phyloP scores from a whole-genome alignment of 345 rosid genomes.

The Syzygium aqueum region DNA sequence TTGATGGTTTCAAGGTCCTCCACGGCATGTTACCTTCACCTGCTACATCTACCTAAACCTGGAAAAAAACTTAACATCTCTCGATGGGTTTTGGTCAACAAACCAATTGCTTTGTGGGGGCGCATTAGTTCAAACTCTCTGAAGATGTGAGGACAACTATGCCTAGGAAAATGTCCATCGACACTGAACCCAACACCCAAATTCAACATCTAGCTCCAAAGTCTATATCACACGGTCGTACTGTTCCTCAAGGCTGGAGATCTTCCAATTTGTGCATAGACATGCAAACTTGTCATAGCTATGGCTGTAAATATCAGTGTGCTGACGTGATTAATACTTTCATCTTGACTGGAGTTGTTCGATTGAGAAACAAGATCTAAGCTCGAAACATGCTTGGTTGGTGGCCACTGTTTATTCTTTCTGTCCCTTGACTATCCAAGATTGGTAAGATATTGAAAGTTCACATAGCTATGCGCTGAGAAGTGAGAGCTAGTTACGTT shows the following conservation, averaged over 20 bases:
- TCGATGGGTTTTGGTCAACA: not conserved
- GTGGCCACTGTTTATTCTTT: not conserved
- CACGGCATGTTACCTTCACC: not conserved
- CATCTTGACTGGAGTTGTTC: not conserved
- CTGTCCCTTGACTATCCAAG: not conserved
- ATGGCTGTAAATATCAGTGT: not conserved
- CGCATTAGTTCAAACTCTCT: not conserved
- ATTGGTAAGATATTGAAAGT: not conserved
- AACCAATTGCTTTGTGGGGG: not conserved
- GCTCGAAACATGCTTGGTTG: not conserved
- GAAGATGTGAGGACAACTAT: not conserved
- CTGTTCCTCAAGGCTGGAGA: not conserved
- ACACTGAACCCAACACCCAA: not conserved
- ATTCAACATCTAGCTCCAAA: not conserved
- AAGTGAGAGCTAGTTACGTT: not conserved
- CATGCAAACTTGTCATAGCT: not conserved
- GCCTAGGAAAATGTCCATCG: not conserved
- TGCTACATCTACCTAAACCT: not conserved
- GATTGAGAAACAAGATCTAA: not conserved
- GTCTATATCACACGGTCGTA: not conserved
- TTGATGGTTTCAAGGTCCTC: not conserved
- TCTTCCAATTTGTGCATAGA: not conserved
- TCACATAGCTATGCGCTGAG: not conserved
- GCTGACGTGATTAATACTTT: not conserved
- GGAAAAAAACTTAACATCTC: not conserved